Evolutionary conservation across 1,284 basidiomycete species (phyloP).

Genomic region (Sporisorium graminicola): DNA sequence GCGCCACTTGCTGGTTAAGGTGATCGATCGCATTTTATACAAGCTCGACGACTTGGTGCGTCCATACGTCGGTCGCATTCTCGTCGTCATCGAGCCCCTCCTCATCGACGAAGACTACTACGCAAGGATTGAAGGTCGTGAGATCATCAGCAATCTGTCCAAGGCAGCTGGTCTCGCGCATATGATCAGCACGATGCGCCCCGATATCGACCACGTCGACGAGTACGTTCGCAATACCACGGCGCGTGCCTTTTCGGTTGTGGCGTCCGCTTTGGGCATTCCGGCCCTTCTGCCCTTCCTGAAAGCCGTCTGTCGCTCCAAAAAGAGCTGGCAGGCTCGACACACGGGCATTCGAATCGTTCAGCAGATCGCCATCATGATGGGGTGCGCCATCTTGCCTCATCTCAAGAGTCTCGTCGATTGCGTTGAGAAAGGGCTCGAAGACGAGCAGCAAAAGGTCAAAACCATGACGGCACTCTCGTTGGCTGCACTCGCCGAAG

Average conservation of each 20-base stretch:
- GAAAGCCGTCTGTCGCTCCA: conserved; percentile 96
- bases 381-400: conserved; percentile 98
- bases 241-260: conserved; percentile 97
- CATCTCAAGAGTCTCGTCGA: conserved; percentile 96
- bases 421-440: conserved; percentile 93
- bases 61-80: conserved; percentile 98
- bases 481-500: conserved; percentile 95
- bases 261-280: conserved; percentile 97
- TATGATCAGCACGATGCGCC: conserved; percentile 99
- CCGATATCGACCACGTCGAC: conserved; percentile 99
- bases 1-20: conserved; percentile 97
- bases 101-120: conserved; percentile 99
- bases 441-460: conserved; percentile 99
- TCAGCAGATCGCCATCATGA: conserved; percentile 99
- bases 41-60: conserved; percentile 98
- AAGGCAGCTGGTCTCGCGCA: conserved; percentile 99
- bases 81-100: conserved; percentile 98
- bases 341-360: conserved; percentile 99
- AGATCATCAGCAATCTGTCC: conserved; percentile 98
- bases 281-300: conserved; percentile 97
- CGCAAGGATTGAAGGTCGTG: conserved; percentile 97
- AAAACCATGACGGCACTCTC: conserved; percentile 98
- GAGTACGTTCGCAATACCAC: conserved; percentile 99
- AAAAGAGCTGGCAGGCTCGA: conserved; percentile 99
- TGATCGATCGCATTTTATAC: conserved; percentile 98